phyloP scores from a whole-genome alignment of 805 yeast species.

The Candida michaelii region DNA sequence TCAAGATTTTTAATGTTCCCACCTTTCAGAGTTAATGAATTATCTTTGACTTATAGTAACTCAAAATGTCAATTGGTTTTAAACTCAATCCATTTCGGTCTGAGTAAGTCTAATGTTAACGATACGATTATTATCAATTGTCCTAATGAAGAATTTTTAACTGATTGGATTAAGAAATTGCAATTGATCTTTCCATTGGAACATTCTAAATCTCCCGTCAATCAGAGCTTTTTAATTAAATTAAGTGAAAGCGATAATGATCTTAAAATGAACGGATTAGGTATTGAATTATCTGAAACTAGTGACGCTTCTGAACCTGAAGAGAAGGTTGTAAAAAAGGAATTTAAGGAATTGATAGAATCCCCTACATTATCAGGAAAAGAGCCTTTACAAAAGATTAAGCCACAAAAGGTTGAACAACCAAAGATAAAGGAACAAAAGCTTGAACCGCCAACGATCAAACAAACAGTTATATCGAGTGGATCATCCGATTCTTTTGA shows the following conservation, averaged over 20 bases:
- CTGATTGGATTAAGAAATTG: constrained; percentile 33
- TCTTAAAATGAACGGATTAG: constrained; percentile 30
- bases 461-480: background rate
- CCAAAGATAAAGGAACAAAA: too few species aligned
- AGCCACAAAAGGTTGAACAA: too few species aligned
- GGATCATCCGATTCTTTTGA: constrained; percentile 12
- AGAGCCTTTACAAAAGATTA: too few species aligned
- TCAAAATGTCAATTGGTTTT: constrained; percentile 15
- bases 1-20: constrained; percentile 39
- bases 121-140: constrained; percentile 17
- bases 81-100: constrained; percentile 20
- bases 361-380: constrained; percentile 9
- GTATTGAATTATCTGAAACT: constrained; percentile 25
- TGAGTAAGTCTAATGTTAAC: constrained; percentile 11
- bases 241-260: constrained; percentile 15
- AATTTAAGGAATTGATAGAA: constrained; percentile 8
- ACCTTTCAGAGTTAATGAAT: constrained; percentile 33
- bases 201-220: constrained; percentile 22
- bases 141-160: constrained; percentile 18
- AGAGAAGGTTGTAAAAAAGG: background rate
- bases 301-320: background rate
- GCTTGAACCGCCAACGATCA: background rate
- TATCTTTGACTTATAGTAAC: constrained; percentile 15
- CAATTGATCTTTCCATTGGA: constrained; percentile 33
- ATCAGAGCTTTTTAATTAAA: constrained; percentile 21